These are phyloP conservation scores for Leucocoprinus sp. DNA, from an alignment of 768 basidiomycete species.

Conservation along the genomic window DNA sequence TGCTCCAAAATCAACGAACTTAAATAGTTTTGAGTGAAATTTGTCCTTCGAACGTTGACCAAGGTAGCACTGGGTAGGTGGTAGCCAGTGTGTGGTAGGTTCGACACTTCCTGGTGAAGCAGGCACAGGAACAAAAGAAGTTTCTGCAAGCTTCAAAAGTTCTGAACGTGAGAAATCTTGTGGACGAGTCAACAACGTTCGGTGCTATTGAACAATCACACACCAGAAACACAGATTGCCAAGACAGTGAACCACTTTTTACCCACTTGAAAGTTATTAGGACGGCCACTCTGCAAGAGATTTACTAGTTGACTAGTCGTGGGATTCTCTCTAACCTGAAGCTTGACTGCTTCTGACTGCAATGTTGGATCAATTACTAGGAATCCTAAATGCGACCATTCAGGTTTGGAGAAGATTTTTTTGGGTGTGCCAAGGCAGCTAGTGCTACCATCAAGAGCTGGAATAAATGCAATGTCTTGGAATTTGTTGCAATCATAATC, in stretches of 20 bases:
- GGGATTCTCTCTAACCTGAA: conserved; percentile 67
- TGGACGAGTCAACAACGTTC: not conserved
- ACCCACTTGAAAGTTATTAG: conserved; percentile 46
- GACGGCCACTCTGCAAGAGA: conserved; percentile 50
- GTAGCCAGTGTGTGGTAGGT: conserved; percentile 35
- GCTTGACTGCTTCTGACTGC: conserved; percentile 47
- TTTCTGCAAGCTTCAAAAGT: conserved; percentile 45
- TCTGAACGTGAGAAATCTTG: conserved; percentile 54
- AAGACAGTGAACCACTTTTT: conserved; percentile 61
- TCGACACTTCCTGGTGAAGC: conserved; percentile 21
- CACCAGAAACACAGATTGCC: conserved; percentile 41
- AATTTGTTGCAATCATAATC: conserved; percentile 52
- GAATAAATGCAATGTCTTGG: conserved; percentile 65
- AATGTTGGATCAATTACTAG: conserved; percentile 48
- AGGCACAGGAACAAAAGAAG: conserved; percentile 60
- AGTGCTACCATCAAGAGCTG: conserved; percentile 51
- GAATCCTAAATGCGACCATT: conserved; percentile 76
- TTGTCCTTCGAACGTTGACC: conserved; percentile 40
- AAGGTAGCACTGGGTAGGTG: conserved; percentile 67
- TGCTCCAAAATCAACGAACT: conserved; percentile 82
- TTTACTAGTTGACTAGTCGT: conserved; percentile 51
- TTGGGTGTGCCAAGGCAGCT: conserved; percentile 49
- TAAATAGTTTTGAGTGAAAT: conserved; percentile 76
- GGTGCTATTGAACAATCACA: not conserved
- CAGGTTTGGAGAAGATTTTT: conserved; percentile 62